Evolutionary conservation across 768 basidiomycete species (phyloP).

Genomic region (Podaxis mareebaensis): DNA sequence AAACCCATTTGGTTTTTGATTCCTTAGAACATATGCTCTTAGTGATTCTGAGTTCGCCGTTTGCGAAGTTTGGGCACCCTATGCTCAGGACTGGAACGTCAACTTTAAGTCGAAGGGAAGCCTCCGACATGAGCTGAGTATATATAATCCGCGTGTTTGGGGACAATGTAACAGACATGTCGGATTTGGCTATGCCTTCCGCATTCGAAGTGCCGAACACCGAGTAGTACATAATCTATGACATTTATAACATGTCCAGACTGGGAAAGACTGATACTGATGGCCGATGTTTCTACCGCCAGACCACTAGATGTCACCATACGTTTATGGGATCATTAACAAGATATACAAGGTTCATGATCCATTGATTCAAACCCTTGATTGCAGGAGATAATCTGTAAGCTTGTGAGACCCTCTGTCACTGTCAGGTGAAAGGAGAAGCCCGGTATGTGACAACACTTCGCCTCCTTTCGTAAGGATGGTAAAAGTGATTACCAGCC

Average conservation of each 20-base stretch:
- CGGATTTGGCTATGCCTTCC: not conserved
- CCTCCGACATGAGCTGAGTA: not conserved
- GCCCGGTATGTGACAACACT: not conserved
- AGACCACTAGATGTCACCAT: not conserved
- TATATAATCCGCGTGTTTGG: not conserved
- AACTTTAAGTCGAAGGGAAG: not conserved
- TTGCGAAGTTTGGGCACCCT: not conserved
- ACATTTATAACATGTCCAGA: not conserved
- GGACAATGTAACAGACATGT: not conserved
- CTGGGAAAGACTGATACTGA: not conserved
- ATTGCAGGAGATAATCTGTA: not conserved
- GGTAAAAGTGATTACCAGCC: not conserved
- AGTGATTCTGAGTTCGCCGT: not conserved
- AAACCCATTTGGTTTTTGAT: too few species aligned
- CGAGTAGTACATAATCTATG: not conserved
- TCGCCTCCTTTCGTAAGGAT: not conserved
- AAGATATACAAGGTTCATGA: conserved; percentile 1
- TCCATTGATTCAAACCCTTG: not conserved
- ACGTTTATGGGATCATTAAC: not conserved
- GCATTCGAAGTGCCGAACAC: conserved; percentile 6
- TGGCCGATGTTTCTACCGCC: not conserved
- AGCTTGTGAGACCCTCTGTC: not conserved
- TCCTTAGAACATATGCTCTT: too few species aligned
- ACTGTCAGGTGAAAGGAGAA: not conserved
- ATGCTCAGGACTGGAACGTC: not conserved